Percentiles rank a stretch among this genome's conserved stretches.
Evolutionary conservation across 176 grass and related monocot species (phyloP).

Genomic region (Chloris gayana): DNA sequence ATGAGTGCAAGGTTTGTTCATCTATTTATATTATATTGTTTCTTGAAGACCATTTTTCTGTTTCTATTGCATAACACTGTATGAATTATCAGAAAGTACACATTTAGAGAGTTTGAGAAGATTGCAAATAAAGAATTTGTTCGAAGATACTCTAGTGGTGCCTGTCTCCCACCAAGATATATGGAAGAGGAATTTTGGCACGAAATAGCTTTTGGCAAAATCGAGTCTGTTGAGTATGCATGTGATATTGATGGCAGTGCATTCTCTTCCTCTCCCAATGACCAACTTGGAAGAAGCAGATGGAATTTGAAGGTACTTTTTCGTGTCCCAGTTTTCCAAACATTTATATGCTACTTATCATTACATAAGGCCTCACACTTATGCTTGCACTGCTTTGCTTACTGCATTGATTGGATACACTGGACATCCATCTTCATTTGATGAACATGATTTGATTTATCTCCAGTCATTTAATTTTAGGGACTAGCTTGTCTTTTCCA

Average conservation of each 20-base stretch:
- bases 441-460: neutral
- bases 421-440: conserved; percentile 1
- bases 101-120: conserved; percentile 96
- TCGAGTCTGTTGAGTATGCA: conserved; percentile 94
- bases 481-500: neutral
- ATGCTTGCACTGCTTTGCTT: conserved; percentile 17
- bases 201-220: conserved; percentile 96
- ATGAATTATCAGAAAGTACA: conserved; percentile 80
- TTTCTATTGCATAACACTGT: conserved; percentile 33
- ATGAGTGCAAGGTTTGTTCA: conserved; percentile 87
- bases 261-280: conserved; percentile 81
- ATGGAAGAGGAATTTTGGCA: conserved; percentile 99
- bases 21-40: conserved; percentile 14
- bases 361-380: neutral
- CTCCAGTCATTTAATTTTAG: neutral
- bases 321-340: conserved; percentile 19
- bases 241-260: conserved; percentile 94
- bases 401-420: conserved; percentile 16
- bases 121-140: conserved; percentile 95
- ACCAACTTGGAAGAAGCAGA: conserved; percentile 85
- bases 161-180: conserved; percentile 78
- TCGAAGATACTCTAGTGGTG: conserved; percentile 85
- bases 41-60: neutral
- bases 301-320: conserved; percentile 90
- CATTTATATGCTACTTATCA: conserved; percentile 18